These are phyloP conservation scores for Akebia trifoliata DNA, from an alignment of 164 flowering plant species.

Conservation along the genomic window DNA sequence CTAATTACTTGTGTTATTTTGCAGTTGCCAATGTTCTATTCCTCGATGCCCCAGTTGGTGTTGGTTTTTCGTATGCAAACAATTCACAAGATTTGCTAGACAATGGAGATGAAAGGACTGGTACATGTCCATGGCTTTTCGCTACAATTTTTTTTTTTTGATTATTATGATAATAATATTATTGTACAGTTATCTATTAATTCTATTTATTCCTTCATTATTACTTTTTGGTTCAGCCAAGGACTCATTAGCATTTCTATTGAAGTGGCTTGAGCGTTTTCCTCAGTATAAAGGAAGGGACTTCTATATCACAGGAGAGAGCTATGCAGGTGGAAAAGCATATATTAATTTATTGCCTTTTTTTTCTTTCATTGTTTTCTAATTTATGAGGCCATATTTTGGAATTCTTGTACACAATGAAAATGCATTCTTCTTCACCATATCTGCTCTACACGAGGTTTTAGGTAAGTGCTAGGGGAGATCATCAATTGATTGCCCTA, in stretches of 20 bases:
- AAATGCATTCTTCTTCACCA: background rate
- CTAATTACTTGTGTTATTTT: slow-evolving; percentile 6
- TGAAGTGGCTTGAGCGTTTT: slow-evolving; percentile 17
- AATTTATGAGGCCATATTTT: background rate
- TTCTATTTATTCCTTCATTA: background rate
- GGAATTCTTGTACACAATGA: background rate
- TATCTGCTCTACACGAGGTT: background rate
- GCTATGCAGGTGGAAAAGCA: slow-evolving; percentile 18
- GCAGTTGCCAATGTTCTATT: slow-evolving; percentile 82
- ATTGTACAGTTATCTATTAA: background rate
- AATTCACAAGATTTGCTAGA: slow-evolving; percentile 55
- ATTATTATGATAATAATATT: background rate
- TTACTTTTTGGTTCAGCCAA: slow-evolving; percentile 7
- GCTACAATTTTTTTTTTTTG: background rate
- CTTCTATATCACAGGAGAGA: slow-evolving; percentile 18
- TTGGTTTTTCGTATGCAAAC: slow-evolving; percentile 80
- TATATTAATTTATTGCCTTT: background rate
- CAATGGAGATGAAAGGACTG: slow-evolving; percentile 78
- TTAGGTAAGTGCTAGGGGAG: background rate
- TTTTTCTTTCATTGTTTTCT: background rate
- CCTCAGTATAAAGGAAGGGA: slow-evolving; percentile 17
- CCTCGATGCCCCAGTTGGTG: slow-evolving; percentile 83
- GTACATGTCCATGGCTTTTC: slow-evolving; percentile 23
- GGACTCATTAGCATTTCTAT: slow-evolving; percentile 17
- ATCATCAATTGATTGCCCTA: too few relatives aligned